Base-by-base conservation (phyloP, 2,329 filamentous ascomycete genomes). In the Nannizzia gypsea region DNA sequence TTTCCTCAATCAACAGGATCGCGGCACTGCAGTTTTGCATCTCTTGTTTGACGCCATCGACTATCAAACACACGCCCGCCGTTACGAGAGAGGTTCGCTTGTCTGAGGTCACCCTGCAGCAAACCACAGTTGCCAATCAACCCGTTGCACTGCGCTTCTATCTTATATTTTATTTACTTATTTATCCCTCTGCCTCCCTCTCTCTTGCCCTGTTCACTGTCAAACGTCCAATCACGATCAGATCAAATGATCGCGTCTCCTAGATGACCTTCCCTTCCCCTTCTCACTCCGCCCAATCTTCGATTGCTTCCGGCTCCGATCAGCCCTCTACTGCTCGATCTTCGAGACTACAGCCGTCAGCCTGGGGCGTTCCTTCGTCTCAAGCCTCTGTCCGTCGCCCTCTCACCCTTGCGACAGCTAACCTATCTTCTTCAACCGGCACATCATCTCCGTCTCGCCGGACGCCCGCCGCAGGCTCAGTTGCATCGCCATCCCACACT, bases 201-300 rank as follows among this genome's bases (percentile, higher is more conserved):
- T 36, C 9, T 11, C 31, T 36, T 11, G 31, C 31, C 31, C 31
- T 36, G 9, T 11, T 36, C 31, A 11, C 31, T 36, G 13, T 46
- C 56, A 46, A 46, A 34, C 42, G 11, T 57, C 59, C 59, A 63
- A 54, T 48, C 68, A 67, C 68, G 66, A 66, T 68, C 70, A 72
- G 72, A 74, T 76, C 74, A 76, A 77, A 77, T 78, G 76, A 76
- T 76, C 73, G 74, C 72, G 73, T 75, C 73, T 76, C 76, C 76
- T 77, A 80, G 77, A 81, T 81, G 79, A 81, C 74, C 77, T 77
- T 77, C 75, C 76, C 75, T 78, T 75, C 77, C 72, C 75, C 77
- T 73, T 75, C 74, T 69, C 73, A 72, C 74, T 76, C 76, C 70
- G 71, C 76, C 72, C 76, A 78, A 72, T 76, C 76, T 67, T 77